These are phyloP conservation scores for Lactifluus rugatus DNA, from an alignment of 768 basidiomycete genomes.

Conservation along the genomic window DNA sequence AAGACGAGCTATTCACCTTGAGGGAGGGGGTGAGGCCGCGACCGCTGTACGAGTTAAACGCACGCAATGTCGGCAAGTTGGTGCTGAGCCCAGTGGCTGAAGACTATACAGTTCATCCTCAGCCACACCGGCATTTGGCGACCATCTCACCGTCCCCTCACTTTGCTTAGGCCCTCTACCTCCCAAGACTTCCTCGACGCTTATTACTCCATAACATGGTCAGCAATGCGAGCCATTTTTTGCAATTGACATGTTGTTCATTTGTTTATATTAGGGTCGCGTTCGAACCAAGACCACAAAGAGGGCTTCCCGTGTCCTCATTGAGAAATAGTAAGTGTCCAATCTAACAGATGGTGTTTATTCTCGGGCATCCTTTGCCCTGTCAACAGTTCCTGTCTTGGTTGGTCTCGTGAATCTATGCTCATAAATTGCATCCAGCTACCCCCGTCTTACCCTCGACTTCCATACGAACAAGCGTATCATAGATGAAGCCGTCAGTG, in stretches of 20 bases:
- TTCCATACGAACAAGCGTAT: slow-evolving; percentile 99
- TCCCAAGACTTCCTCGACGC: slow-evolving; percentile 22
- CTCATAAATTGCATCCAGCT: slow-evolving; percentile 39
- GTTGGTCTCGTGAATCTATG: neutral
- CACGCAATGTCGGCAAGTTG: too few relatives aligned
- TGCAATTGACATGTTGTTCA: neutral
- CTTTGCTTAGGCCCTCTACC: slow-evolving; percentile 1
- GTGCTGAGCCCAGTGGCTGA: slow-evolving; percentile 23
- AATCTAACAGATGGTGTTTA: neutral
- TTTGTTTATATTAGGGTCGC: slow-evolving; percentile 58
- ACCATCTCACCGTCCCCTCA: slow-evolving; percentile 12
- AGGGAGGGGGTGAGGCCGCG: slow-evolving; percentile 12
- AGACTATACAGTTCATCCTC: slow-evolving; percentile 28
- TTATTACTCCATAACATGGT: slow-evolving; percentile 39
- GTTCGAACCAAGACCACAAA: slow-evolving; percentile 99
- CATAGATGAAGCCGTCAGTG: slow-evolving; percentile 89
- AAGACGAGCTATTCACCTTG: slow-evolving; percentile 50
- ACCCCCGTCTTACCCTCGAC: slow-evolving; percentile 97
- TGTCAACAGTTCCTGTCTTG: neutral
- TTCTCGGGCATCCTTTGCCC: too few relatives aligned
- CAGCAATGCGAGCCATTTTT: slow-evolving; percentile 14
- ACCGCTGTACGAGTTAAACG: neutral
- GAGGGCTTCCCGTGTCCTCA: slow-evolving; percentile 96
- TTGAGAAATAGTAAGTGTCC: slow-evolving; percentile 90
- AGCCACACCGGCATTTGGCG: slow-evolving; percentile 28